A percentile compares a stretch with the other conserved stretches of the same genome.
phyloP scores from a whole-genome alignment of 2,329 filamentous ascomycete species.

The Parascedosporium putredinis region DNA sequence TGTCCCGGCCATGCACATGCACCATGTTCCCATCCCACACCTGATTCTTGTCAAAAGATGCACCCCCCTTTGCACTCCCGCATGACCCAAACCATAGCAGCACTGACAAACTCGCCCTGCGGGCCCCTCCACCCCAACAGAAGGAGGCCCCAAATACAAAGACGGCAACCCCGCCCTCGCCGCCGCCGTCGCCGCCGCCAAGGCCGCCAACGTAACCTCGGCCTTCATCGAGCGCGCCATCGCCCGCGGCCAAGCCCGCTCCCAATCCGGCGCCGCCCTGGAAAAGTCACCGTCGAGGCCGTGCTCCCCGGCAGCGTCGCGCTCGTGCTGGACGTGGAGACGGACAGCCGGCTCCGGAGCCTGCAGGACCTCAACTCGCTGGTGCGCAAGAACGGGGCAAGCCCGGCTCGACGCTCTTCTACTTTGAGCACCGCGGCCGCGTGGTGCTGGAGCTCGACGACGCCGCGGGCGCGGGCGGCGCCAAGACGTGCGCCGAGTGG shows the following conservation, averaged over 20 bases:
- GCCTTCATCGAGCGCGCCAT: slow-evolving; percentile 74
- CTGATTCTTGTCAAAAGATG: too few species aligned
- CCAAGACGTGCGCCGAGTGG: background rate
- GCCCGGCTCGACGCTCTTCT: slow-evolving; percentile 64
- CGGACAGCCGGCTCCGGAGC: slow-evolving; percentile 66
- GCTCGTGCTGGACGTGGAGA: slow-evolving; percentile 75
- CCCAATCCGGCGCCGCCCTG: slow-evolving; percentile 62
- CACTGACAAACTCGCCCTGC: background rate
- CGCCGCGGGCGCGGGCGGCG: too few species aligned
- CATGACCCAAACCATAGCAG: background rate
- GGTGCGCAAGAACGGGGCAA: slow-evolving; percentile 64
- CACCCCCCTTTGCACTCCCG: background rate
- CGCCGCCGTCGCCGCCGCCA: slow-evolving; percentile 62
- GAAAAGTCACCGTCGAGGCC: slow-evolving; percentile 70
- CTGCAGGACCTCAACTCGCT: slow-evolving; percentile 62
- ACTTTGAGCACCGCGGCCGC: slow-evolving; percentile 74
- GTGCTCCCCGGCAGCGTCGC: slow-evolving; percentile 69
- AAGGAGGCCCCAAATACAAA: slow-evolving; percentile 30
- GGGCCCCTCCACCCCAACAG: background rate
- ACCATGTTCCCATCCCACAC: too few species aligned
- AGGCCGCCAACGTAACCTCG: slow-evolving; percentile 76
- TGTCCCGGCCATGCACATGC: too few species aligned
- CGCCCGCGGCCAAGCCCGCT: slow-evolving; percentile 77
- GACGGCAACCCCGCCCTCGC: slow-evolving; percentile 64
- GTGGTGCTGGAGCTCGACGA: slow-evolving; percentile 49